Evolutionary conservation across 139 green algal species (phyloP).

Genomic region (Micractinium conductrix): DNA sequence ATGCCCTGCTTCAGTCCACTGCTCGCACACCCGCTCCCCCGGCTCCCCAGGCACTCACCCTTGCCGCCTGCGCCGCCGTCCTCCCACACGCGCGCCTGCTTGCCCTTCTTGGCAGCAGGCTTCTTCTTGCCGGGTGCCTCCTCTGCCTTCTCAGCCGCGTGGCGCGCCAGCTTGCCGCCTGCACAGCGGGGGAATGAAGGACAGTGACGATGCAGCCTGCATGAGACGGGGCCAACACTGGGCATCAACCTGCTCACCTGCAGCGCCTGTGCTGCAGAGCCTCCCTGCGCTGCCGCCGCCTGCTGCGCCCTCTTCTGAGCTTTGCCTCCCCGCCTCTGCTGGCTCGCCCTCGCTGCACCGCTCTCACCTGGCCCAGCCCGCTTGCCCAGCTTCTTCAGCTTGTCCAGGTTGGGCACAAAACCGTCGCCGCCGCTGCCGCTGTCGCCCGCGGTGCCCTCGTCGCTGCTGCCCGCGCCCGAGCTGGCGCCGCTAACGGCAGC

Average conservation of each 20-base stretch:
- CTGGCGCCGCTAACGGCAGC: not conserved
- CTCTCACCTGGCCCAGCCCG: constrained; percentile 20
- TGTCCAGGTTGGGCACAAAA: constrained; percentile 28
- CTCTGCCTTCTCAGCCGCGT: constrained; percentile 8
- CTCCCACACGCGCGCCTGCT: constrained; percentile 48
- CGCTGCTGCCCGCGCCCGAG: constrained; percentile 26
- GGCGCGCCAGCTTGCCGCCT: constrained; percentile 14
- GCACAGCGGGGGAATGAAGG: not conserved
- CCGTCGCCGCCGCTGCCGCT: not conserved
- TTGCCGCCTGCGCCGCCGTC: constrained; percentile 4
- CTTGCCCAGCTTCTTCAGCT: constrained; percentile 37
- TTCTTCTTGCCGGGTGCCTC: constrained; percentile 23
- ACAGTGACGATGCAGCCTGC: not conserved
- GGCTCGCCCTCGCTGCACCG: not conserved
- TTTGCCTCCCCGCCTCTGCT: too few relatives aligned
- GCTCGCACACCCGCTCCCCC: too few relatives aligned
- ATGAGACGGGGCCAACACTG: not conserved
- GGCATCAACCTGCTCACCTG: not conserved
- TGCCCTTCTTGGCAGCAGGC: constrained; percentile 38
- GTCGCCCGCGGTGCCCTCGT: not conserved
- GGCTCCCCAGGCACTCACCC: too few relatives aligned
- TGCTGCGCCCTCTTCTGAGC: not conserved
- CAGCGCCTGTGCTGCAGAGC: not conserved
- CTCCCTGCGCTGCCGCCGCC: not conserved
- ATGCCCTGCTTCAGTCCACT: too few relatives aligned